A percentile compares a stretch with the other conserved stretches of the same genome.
Evolutionary conservation across 768 basidiomycete species (phyloP).

Genomic region (Boletus huronensis): DNA sequence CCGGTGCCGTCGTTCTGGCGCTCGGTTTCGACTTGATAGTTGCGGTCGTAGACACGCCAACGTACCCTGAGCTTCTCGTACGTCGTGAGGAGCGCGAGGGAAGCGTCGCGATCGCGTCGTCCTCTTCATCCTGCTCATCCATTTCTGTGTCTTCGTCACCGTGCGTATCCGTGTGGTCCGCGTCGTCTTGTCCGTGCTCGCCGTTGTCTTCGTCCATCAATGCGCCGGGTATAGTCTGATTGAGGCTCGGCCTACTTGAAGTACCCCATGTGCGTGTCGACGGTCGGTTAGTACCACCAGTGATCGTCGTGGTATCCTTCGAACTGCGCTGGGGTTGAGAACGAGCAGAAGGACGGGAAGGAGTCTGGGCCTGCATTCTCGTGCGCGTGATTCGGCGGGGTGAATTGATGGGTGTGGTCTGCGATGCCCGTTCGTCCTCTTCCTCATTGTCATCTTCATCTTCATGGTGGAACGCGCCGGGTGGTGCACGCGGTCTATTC

Average conservation of each 20-base stretch:
- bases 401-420: constrained; percentile 8
- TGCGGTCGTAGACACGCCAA: constrained; percentile 7
- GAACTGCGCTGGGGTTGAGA: constrained; percentile 10
- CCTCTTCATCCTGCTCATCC: constrained; percentile 34
- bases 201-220: constrained; percentile 39
- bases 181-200: constrained; percentile 18
- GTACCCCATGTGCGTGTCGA: constrained; percentile 3
- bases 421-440: constrained; percentile 3
- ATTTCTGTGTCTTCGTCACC: constrained; percentile 17
- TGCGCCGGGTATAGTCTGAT: constrained; percentile 42
- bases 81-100: constrained; percentile 24
- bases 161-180: constrained; percentile 23
- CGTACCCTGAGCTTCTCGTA: constrained; percentile 16
- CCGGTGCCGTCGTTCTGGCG: neutral
- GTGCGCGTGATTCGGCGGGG: constrained; percentile 15
- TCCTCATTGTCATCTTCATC: constrained; percentile 12
- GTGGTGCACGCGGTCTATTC: constrained; percentile 33
- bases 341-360: constrained; percentile 8
- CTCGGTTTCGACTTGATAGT: constrained; percentile 9
- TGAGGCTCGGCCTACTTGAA: constrained; percentile 1
- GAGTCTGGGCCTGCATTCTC: constrained; percentile 10
- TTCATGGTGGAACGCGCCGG: constrained; percentile 44
- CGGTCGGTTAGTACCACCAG: neutral
- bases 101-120: constrained; percentile 34
- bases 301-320: neutral